Conservation (phyloP, 805 yeast species). For the Kregervanrija delftensis region DNA sequence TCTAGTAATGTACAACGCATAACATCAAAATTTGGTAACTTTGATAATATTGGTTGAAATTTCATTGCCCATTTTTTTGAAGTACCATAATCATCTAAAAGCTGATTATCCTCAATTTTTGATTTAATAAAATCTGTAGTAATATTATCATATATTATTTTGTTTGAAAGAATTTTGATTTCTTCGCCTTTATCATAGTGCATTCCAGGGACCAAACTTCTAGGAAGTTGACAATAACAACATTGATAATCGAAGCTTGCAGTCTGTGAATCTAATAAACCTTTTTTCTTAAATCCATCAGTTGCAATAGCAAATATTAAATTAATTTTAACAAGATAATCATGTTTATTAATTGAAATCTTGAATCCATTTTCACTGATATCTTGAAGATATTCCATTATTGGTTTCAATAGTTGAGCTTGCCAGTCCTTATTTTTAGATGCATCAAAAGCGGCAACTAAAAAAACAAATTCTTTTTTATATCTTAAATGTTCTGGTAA, state of each 20-base stretch:
- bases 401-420: background rate
- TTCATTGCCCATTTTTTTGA: background rate
- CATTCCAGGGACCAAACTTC: background rate
- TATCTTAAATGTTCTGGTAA: slow-evolving; percentile 3
- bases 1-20: slow-evolving; percentile 1
- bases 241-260: slow-evolving; percentile 1
- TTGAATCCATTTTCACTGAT: background rate
- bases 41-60: background rate
- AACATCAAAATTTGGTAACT: background rate
- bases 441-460: background rate
- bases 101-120: too few species aligned
- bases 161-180: background rate
- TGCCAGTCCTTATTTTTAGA: background rate
- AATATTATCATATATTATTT: background rate
- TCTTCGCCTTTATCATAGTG: slow-evolving; percentile 1
- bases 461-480: slow-evolving; percentile 5
- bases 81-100: background rate
- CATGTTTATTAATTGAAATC: slow-evolving; percentile 6
- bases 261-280: background rate
- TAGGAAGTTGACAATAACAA: slow-evolving; percentile 2
- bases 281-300: background rate
- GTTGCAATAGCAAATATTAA: background rate
- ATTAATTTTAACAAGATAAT: slow-evolving; percentile 3
- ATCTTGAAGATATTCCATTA: slow-evolving; percentile 1
- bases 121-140: background rate